Base-by-base conservation (phyloP, 768 basidiomycete genomes). In the Amanita thiersii region DNA sequence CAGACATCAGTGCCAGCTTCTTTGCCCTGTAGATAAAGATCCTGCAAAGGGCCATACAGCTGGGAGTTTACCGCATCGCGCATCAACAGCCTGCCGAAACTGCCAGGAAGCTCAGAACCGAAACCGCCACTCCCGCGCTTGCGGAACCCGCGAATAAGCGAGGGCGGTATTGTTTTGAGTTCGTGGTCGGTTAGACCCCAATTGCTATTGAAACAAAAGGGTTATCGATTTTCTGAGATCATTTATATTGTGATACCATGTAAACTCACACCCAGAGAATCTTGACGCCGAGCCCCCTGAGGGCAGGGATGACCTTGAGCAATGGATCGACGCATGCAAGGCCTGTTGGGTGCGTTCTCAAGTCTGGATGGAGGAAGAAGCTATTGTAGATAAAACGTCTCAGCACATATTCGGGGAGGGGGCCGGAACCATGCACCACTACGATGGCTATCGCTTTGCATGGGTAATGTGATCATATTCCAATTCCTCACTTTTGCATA, bases 171-270 rank as follows among this genome's bases (percentile, higher is more conserved):
- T 3, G 75, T 81, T 37, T 64, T 59, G 17, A 82, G 62, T 47
- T 82, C 81, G 46, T 72, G 68, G 5, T 75, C 69, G 4, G 79
- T 81, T n/a, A 83, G 62, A 19, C 81, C 81, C 81, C 81, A 84
- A 52, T 81, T 83, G 5, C 79, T 83, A 30, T 30, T 30, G 9
- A 9, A n/a, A n/a, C n/a, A n/a, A n/a, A n/a, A n/a, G n/a, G n/a
- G n/a, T n/a, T n/a, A n/a, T n/a, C n/a, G n/a, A n/a, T n/a, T n/a
- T n/a, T n/a, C n/a, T n/a, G n/a, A n/a, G n/a, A n/a, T n/a, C n/a
- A n/a, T n/a, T n/a, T n/a, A n/a, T n/a, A n/a, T n/a, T n/a, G n/a
- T n/a, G n/a, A n/a, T n/a, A n/a, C n/a, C n/a, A n/a, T n/a, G 17
- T 28, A 10, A 23, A 36, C 28, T 41, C 55, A 80, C 78, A 80